A percentile compares a stretch with the other conserved stretches of the same genome.
These are phyloP conservation scores for Plasmodium coatneyi DNA, from an alignment of 169 alveolate species.

Conservation along the genomic window DNA sequence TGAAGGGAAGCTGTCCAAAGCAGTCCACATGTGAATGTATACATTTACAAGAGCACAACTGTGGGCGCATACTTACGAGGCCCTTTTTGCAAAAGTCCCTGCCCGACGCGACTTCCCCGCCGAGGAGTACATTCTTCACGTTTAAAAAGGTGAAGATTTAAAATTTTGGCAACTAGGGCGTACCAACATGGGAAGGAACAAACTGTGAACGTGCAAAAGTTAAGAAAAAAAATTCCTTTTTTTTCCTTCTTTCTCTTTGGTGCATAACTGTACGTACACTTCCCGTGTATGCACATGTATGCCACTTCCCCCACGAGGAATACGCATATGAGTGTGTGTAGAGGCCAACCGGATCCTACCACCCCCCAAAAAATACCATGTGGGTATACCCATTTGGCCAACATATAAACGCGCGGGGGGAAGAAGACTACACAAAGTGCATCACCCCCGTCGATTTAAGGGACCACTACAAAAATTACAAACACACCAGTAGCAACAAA, in stretches of 20 bases:
- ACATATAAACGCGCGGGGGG: not conserved
- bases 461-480: constrained; percentile 6
- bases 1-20: not conserved
- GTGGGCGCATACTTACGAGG: not conserved
- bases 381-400: not conserved
- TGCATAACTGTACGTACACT: not conserved
- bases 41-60: not conserved
- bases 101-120: not conserved
- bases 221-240: not conserved
- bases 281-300: constrained; percentile 3
- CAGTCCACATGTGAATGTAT: not conserved
- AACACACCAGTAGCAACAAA: not conserved
- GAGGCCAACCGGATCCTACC: not conserved
- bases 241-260: not conserved
- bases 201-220: not conserved
- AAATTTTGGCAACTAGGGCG: not conserved
- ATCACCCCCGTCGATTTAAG: constrained; percentile 19
- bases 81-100: not conserved
- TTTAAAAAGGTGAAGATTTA: not conserved
- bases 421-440: not conserved
- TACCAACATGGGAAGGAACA: not conserved
- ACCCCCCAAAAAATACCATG: not conserved
- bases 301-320: not conserved
- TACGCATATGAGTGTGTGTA: not conserved
- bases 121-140: not conserved